Base-by-base conservation (phyloP, 306 rosid genomes). In the Malus orientalis region DNA sequence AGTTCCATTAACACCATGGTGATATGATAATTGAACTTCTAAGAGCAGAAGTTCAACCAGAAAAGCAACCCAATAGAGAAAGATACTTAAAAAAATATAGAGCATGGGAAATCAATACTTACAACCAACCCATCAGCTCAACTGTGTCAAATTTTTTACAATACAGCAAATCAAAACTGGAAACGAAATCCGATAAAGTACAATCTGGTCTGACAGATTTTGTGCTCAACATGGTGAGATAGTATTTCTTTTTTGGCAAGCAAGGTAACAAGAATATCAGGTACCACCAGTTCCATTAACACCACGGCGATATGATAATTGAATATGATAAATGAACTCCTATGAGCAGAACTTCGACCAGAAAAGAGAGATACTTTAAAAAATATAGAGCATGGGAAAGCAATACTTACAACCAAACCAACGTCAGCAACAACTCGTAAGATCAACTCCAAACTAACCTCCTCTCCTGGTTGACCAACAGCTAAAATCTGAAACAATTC, bases 351-450 rank as follows among this genome's bases (percentile, higher is more conserved):
- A 33, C 29, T 49, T 27, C n/a, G 27, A n/a, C 36, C 49, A 32
- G 36, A 65, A 64, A 76, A 11, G 18, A 70, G 30, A 60, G 51
- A 64, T 75, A 81, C 45, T 40, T 18, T 76, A 76, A 49, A 75
- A 62, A 5, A 27, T 16, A 15, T 9, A 61, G 9, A 67, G n/a
- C 70, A 20, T 40, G 49, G 42, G 19, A 60, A 80, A 18, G 10
- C 47, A 54, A 36, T 40, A 85, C 89, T 85, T 85, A 88, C 91
- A 73, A 80, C 75, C 62, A 96, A 86, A 73, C 99, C 99, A 80
- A 91, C 98, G 19, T 96, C 99, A 18, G 99, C 99, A 78, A 96
- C 99, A 78, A 96, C 97, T 55, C 97, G 89, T 27, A 96, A 87
- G 79, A 91, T 89, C 90, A 96, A 83, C 91, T 91, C 99, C 91